Conservation (phyloP, 2,329 filamentous ascomycete genomes). For the Trichoderma sp. region DNA sequence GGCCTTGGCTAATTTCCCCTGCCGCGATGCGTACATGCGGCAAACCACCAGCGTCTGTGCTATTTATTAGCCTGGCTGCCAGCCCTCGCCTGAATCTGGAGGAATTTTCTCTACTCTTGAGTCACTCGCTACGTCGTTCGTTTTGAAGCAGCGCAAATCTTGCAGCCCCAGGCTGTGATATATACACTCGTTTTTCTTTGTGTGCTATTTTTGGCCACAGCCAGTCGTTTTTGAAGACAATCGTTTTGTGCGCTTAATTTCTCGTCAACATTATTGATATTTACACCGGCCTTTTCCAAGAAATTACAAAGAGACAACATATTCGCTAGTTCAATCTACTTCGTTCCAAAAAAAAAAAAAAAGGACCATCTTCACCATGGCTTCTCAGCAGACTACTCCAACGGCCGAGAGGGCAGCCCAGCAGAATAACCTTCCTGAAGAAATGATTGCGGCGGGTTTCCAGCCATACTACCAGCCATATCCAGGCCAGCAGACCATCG, state of each 20-base stretch:
- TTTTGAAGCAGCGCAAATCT: constrained; percentile 11
- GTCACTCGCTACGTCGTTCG: constrained; percentile 14
- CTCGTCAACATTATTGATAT: neutral
- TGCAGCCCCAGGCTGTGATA: neutral
- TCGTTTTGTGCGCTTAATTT: constrained; percentile 6
- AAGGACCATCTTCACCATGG: neutral
- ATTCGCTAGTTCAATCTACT: neutral
- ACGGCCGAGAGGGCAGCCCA: constrained; percentile 34
- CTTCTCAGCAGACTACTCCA: constrained; percentile 28
- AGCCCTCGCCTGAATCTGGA: neutral
- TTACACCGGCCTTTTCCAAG: neutral
- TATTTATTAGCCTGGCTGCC: constrained; percentile 13
- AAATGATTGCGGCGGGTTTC: constrained; percentile 9
- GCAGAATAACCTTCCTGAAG: constrained; percentile 26
- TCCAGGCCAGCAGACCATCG: constrained; percentile 3
- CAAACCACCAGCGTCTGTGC: neutral
- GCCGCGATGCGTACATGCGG: neutral
- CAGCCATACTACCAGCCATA: constrained; percentile 10
- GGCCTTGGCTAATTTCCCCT: constrained; percentile 14
- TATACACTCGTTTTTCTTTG: constrained; percentile 6
- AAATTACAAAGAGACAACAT: neutral
- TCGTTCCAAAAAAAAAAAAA: neutral
- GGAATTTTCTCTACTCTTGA: neutral
- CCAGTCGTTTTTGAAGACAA: neutral
- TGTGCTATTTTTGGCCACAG: neutral